Evolutionary conservation across 345 rosid species (phyloP).

Genomic region (Camelina hispida): DNA sequence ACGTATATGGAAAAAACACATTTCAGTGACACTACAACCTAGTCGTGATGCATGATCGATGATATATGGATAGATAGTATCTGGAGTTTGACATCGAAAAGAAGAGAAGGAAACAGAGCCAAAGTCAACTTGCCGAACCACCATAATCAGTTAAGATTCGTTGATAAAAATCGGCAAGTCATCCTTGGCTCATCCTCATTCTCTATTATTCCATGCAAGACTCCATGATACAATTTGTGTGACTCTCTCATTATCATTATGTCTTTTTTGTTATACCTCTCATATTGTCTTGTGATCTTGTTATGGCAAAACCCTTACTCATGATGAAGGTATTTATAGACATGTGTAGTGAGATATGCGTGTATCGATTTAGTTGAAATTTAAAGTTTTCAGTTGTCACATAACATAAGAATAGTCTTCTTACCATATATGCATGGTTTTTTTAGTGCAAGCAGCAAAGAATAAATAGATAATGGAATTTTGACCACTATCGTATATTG

Average conservation of each 20-base stretch:
- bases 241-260: conserved; percentile 16
- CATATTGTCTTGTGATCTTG: conserved; percentile 13
- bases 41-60: background rate
- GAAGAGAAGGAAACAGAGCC: conserved; percentile 43
- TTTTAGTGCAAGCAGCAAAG: conserved; percentile 29
- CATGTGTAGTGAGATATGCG: conserved; percentile 1
- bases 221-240: conserved; percentile 3
- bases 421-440: conserved; percentile 28
- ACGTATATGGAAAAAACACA: too few species aligned
- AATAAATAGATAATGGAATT: conserved; percentile 6
- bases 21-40: background rate
- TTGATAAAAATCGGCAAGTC: conserved; percentile 41
- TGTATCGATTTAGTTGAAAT: background rate
- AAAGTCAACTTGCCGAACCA: conserved; percentile 42
- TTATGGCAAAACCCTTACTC: conserved; percentile 16
- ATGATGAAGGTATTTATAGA: conserved; percentile 1
- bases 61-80: background rate
- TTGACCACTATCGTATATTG: conserved; percentile 30
- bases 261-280: conserved; percentile 4
- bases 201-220: conserved; percentile 41
- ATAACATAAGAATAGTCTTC: background rate
- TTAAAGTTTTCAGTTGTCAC: background rate
- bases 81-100: conserved; percentile 35
- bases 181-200: conserved; percentile 46
- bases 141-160: background rate